Evolutionary conservation across 371 early-diverging fungal species (phyloP).

Genomic region (Mortierella sp.): DNA sequence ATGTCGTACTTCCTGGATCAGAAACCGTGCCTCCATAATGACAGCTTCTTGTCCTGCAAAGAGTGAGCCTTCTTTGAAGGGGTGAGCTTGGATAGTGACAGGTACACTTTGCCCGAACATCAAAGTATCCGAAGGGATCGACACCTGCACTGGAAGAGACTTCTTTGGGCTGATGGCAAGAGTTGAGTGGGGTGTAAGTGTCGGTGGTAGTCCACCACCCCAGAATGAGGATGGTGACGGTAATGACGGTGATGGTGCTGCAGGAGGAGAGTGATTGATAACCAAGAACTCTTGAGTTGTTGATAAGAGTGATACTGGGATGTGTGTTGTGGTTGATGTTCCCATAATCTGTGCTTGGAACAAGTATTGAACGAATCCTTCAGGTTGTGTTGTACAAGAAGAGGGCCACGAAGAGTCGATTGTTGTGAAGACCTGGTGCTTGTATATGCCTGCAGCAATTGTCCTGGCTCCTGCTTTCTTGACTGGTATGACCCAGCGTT

Average conservation of each 20-base stretch:
- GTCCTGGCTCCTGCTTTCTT: not conserved
- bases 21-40: conserved; percentile 18
- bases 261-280: not conserved
- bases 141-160: conserved; percentile 5
- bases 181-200: not conserved
- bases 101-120: conserved; percentile 17
- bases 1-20: conserved; percentile 10
- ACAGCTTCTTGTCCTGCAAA: conserved; percentile 12
- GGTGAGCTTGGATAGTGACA: conserved; percentile 1
- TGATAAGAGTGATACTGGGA: not conserved
- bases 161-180: conserved; percentile 9
- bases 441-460: conserved; percentile 12
- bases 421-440: conserved; percentile 8
- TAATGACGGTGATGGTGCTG: not conserved
- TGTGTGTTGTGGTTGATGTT: conserved; percentile 1
- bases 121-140: conserved; percentile 13
- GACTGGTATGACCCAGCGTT: conserved; percentile 14
- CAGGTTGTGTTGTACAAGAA: conserved; percentile 7
- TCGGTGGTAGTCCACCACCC: not conserved
- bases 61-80: conserved; percentile 3
- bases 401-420: conserved; percentile 23
- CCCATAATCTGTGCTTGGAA: conserved; percentile 13
- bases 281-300: conserved; percentile 17
- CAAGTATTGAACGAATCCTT: conserved; percentile 20
- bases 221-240: not conserved